A percentile compares a stretch with the other conserved stretches of the same genome.
phyloP scores from a whole-genome alignment of 495 filamentous ascomycete species.

The Aspergillus affinis region DNA sequence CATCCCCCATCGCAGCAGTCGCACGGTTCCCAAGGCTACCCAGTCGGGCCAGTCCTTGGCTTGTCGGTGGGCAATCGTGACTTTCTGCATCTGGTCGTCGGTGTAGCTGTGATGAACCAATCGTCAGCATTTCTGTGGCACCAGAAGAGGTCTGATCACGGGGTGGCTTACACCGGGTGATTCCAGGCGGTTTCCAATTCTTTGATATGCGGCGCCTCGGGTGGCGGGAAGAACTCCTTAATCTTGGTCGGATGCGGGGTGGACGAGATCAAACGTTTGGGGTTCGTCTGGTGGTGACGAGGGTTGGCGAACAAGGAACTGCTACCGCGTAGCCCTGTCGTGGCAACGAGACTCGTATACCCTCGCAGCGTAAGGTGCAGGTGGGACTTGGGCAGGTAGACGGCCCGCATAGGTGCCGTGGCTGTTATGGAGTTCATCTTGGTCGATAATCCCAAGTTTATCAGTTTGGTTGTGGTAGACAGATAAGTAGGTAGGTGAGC shows the following conservation, averaged over 20 bases:
- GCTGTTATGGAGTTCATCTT: conserved; percentile 29
- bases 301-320: conserved; percentile 19
- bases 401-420: conserved; percentile 35
- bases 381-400: conserved; percentile 27
- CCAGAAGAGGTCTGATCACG: neutral
- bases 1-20: conserved; percentile 63
- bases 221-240: conserved; percentile 43
- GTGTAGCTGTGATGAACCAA: conserved; percentile 48
- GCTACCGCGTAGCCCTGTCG: conserved; percentile 19
- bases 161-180: conserved; percentile 42
- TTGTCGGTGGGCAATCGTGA: conserved; percentile 66
- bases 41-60: conserved; percentile 66
- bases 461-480: neutral
- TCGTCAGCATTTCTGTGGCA: conserved; percentile 10
- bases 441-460: neutral
- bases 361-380: conserved; percentile 28
- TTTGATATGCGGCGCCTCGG: conserved; percentile 34
- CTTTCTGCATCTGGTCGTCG: conserved; percentile 60
- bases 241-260: conserved; percentile 31
- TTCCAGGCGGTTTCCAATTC: conserved; percentile 38
- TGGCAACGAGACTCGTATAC: conserved; percentile 26
- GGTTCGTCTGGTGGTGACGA: conserved; percentile 13
- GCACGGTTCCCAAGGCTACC: conserved; percentile 61
- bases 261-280: conserved; percentile 40
- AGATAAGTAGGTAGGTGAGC: neutral